phyloP scores from a whole-genome alignment of 768 basidiomycete genomes.

The Boletales sp. region DNA sequence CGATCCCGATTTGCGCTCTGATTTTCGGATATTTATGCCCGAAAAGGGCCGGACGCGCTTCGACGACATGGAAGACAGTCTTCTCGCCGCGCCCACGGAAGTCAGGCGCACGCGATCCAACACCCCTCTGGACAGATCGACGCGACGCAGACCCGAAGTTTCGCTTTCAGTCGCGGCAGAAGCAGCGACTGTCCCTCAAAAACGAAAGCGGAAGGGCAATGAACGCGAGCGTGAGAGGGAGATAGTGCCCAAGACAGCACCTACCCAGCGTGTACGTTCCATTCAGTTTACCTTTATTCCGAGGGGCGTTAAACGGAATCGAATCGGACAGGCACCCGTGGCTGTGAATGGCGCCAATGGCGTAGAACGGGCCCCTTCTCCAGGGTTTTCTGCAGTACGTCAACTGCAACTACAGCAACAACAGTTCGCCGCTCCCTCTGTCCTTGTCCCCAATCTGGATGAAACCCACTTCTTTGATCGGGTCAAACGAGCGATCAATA shows the following conservation, averaged over 20 bases:
- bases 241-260: slow-evolving; percentile 19
- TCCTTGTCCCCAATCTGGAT: slow-evolving; percentile 32
- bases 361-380: slow-evolving; percentile 22
- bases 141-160: slow-evolving; percentile 44
- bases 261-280: slow-evolving; percentile 25
- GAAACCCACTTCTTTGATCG: slow-evolving; percentile 90
- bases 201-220: slow-evolving; percentile 62
- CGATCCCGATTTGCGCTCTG: slow-evolving; percentile 67
- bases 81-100: slow-evolving; percentile 25
- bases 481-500: slow-evolving; percentile 70
- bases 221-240: slow-evolving; percentile 40
- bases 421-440: slow-evolving; percentile 10
- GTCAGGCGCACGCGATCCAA: slow-evolving; percentile 34
- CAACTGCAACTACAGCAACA: slow-evolving; percentile 24
- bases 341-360: slow-evolving; percentile 18
- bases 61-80: slow-evolving; percentile 39
- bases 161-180: slow-evolving; percentile 38
- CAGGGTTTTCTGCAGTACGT: slow-evolving; percentile 18
- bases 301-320: slow-evolving; percentile 8
- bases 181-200: slow-evolving; percentile 50
- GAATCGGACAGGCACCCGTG: slow-evolving; percentile 22
- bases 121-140: slow-evolving; percentile 34
- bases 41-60: slow-evolving; percentile 49
- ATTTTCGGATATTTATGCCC: slow-evolving; percentile 75
- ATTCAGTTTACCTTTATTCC: not conserved